Percentiles rank a stretch among this genome's conserved stretches.
Conservation (phyloP, 2,329 filamentous ascomycete genomes). For the Aspergillus niger region DNA sequence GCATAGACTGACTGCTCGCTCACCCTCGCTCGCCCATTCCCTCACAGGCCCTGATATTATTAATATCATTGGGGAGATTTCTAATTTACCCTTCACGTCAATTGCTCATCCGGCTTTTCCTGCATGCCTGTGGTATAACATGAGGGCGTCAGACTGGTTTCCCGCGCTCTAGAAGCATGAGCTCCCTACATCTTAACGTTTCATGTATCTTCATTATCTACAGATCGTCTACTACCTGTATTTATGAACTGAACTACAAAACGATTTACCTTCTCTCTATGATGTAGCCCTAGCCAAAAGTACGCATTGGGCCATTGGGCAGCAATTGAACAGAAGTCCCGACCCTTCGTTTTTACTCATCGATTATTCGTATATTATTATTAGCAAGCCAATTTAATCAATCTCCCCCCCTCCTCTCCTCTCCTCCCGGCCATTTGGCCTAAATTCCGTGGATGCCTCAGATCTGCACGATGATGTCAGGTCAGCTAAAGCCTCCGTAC, state of each 20-base stretch:
- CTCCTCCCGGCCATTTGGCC: not conserved
- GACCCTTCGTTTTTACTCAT: not conserved
- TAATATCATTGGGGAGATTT: not conserved
- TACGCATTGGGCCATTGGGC: constrained; percentile 2
- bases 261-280: not conserved
- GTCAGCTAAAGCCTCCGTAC: not conserved
- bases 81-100: not conserved
- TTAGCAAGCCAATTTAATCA: not conserved
- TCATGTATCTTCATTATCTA: not conserved
- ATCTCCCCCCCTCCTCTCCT: not conserved
- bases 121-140: not conserved
- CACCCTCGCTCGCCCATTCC: not conserved
- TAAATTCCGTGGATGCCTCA: not conserved
- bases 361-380: not conserved
- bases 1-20: not conserved
- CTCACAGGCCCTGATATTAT: no score
- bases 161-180: not conserved
- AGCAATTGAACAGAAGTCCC: not conserved
- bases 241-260: not conserved
- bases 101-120: not conserved
- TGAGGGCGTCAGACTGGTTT: not conserved
- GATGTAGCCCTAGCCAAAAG: not conserved
- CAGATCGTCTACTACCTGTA: not conserved
- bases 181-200: not conserved
- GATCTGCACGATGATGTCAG: constrained; percentile 8